phyloP scores from a whole-genome alignment of 2,329 filamentous ascomycete species.

The Stagonosporopsis chrysanthemi region DNA sequence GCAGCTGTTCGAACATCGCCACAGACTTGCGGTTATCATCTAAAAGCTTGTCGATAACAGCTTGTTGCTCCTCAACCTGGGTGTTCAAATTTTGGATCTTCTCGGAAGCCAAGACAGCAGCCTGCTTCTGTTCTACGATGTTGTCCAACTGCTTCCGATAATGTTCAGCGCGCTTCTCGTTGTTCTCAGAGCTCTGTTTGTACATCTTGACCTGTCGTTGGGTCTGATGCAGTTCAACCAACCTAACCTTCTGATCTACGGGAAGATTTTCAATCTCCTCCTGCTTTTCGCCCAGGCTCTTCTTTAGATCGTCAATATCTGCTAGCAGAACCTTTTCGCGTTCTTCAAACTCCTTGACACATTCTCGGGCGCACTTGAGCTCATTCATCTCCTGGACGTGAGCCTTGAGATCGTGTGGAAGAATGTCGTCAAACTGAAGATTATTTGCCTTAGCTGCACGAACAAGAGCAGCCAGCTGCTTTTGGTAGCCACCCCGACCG shows the following conservation, averaged over 20 bases:
- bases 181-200: constrained; percentile 18
- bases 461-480: constrained; percentile 24
- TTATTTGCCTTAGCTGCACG: constrained; percentile 21
- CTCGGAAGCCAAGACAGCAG: constrained; percentile 1
- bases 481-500: constrained; percentile 23
- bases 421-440: constrained; percentile 24
- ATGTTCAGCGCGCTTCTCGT: constrained; percentile 19
- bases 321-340: constrained; percentile 20
- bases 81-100: constrained; percentile 22
- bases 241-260: constrained; percentile 21
- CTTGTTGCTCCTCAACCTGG: constrained; percentile 16
- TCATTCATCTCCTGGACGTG: constrained; percentile 21
- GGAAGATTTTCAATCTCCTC: constrained; percentile 24
- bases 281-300: constrained; percentile 24
- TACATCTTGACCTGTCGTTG: constrained; percentile 20
- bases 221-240: constrained; percentile 30
- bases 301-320: constrained; percentile 13
- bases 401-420: constrained; percentile 22
- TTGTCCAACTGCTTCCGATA: constrained; percentile 21
- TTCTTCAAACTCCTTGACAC: constrained; percentile 26
- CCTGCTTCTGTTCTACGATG: constrained; percentile 7
- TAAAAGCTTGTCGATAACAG: constrained; percentile 17
- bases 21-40: constrained; percentile 20
- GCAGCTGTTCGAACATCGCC: constrained; percentile 2
- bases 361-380: constrained; percentile 24